A percentile compares a stretch with the other conserved stretches of the same genome.
Conservation (phyloP, 768 basidiomycete species). For the Vararia minispora region DNA sequence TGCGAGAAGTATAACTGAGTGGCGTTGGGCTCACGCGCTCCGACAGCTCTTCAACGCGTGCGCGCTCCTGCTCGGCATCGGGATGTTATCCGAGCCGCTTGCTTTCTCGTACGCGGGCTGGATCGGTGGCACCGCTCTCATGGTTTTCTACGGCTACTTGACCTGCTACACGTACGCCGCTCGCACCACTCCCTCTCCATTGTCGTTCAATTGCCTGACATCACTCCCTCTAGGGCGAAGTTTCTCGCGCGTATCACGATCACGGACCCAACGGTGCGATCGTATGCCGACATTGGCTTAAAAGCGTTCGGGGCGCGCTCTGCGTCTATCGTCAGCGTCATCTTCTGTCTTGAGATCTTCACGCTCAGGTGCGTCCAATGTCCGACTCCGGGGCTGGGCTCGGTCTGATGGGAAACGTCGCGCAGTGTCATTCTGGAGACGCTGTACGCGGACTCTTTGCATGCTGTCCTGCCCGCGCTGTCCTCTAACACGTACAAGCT, state of each 20-base stretch:
- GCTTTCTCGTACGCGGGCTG: constrained; percentile 92
- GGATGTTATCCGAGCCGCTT: constrained; percentile 81
- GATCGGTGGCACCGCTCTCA: constrained; percentile 63
- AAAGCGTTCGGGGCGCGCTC: constrained; percentile 79
- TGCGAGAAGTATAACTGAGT: no score
- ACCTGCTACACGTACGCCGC: constrained; percentile 80
- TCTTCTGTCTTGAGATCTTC: constrained; percentile 86
- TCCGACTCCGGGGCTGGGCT: neutral
- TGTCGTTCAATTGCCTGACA: neutral
- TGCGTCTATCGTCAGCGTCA: constrained; percentile 46
- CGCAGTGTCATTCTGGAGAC: constrained; percentile 81
- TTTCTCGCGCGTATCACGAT: constrained; percentile 70
- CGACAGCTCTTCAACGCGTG: constrained; percentile 78
- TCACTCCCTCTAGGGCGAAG: constrained; percentile 51
- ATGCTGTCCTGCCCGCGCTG: constrained; percentile 57
- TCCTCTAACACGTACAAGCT: constrained; percentile 68
- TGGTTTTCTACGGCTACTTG: constrained; percentile 65
- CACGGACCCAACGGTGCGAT: constrained; percentile 54
- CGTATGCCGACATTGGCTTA: constrained; percentile 83
- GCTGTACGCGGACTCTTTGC: constrained; percentile 77
- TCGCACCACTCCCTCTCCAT: neutral
- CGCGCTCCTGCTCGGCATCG: constrained; percentile 79
- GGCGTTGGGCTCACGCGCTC: no score
- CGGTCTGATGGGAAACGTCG: no score
- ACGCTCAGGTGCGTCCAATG: constrained; percentile 48